Base-by-base conservation (phyloP, 192 early-diverging fungal genomes). In the Coemansia sp. region DNA sequence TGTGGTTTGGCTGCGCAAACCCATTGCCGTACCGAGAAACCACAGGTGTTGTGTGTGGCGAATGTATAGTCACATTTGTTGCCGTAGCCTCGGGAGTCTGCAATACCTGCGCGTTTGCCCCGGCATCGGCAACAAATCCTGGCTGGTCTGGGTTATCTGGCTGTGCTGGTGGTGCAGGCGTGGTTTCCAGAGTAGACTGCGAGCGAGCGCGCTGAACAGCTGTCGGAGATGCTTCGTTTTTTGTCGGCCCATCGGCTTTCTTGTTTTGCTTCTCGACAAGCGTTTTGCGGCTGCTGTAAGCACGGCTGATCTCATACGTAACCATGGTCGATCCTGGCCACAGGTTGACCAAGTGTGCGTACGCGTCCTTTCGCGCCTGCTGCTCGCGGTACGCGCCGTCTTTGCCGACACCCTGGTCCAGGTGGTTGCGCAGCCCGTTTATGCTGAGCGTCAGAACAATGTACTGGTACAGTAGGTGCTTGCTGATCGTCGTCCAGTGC, bases 401-500 rank as follows among this genome's bases (percentile, higher is more conserved):
- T 41, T 73, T 74, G 25, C 69, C 61, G 0, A 35, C 32, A 8
- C 33, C 33, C 41, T 56, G 65, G 14, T 59, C 71, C 49, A 77
- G 56, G 4, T 61, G 43, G 32, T 67, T 77, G 46, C 75, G 75
- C 59, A 82, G 65, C 71, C 77, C 75, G 35, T 77, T 77, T 33
- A 77, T 66, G 46, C 74, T 71, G 25, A 82, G 72, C 19, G 62
- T 63, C 32, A 82, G 60, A 33, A 77, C 62, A 71, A 82, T 82
- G 69, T 77, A 82, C 66, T 82, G 80, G 49, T 65, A 82, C 53
- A 82, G 65, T 0, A 82, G 66, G 23, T 82, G 75, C 49, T 82
- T 82, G 69, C 74, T 82, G 35, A 82, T 58, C 45, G 81, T 76
- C 25, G 81, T 78, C 81, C 81, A 82, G 35, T 82, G 81, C 81